Base-by-base conservation (phyloP, 2,329 filamentous ascomycete species). In the Talaromyces marneffei region DNA sequence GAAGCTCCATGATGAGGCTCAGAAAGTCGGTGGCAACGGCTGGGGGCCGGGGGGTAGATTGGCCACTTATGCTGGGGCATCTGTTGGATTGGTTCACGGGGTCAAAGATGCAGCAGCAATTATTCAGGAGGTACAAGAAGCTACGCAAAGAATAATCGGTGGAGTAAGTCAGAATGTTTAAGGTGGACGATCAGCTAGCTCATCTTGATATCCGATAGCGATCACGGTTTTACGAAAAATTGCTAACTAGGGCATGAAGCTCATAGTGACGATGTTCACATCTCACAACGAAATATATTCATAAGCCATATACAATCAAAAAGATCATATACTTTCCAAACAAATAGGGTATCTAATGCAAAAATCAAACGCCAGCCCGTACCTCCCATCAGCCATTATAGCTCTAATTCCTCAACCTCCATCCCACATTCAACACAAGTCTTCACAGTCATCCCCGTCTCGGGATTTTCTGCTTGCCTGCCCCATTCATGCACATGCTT, bases 401-500 rank as follows among this genome's bases (percentile, higher is more conserved):
- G 83, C 64, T 87, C 85, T 67, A 88, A 66, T 71, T 88, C 85
- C 69, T 88, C 85, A 52, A 87, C 82, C 71, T 87, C 85, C 83
- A 88, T 86, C 16, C 84, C 85, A 75, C 85, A 88, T 63, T 85
- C 84, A 12, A 83, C 78, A 69, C 85, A 87, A 33, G 77, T 91
- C 82, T 95, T 97, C 59, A 91, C 85, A 42, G 84, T 74, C 10
- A 80, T 77, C 0, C 79, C 78, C 0, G 83, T 86, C 65, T 84
- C 82, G 0, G 81, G 78, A 68, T 87, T 81, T 63, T 85, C 78
- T 9, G 86, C 78, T 12, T 80, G 74, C 53, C 83, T 74, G 5
- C 85, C 85, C 84, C 94, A 99, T 73, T 96, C 89, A 78, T 99
- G 94, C 57, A 92, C 88, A 80, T 99, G 94, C 69, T 85, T 89